Evolutionary conservation across 768 basidiomycete species (phyloP), one percentile per base, ranked within the genome.

Genomic region (Gautieria morchelliformis): DNA sequence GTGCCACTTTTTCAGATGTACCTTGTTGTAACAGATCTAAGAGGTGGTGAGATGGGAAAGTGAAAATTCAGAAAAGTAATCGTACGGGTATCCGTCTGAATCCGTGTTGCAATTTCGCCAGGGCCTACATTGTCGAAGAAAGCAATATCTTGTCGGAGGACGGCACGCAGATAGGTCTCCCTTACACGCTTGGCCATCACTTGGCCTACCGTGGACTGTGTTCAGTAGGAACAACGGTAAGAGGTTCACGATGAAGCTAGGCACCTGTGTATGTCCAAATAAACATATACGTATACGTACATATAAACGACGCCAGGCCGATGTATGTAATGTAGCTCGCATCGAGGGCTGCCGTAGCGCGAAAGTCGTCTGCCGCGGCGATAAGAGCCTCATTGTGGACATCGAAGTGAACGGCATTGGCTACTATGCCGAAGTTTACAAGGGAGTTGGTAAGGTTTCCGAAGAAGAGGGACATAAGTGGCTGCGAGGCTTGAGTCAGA

Each of bases 81-180:
- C 82, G 60, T 66, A 87, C 87, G 89, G 22, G 87, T 89, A 67
- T 90, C 87, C 0, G 88, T 89, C 67, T 90, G 86, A 61, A 96
- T 96, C 42, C 93, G 83, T 10, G 93, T 95, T 0, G 94, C 87
- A 19, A 97, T 85, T 67, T 96, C 94, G 59, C 94, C 94, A 4
- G 93, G 86, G 39, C 94, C 93, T 55, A 95, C 80, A n/a, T 84
- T 81, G 68, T 97, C 94, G 65, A 96, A 96, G 73, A 80, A 96
- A 14, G 85, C 83, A 61, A 94, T 84, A 59, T 91, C 84, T 66
- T 96, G 94, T 33, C 91, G 83, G 3, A 97, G 75, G 14, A 93
- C 72, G 2, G 93, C 82, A 56, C 77, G 69, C 9, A 96, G 80
- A 68, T 96, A 96, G 14, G 70, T 73, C 71, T 95, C 91, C 27